Evolutionary conservation across 2,329 filamentous ascomycete genomes (phyloP).

Genomic region (Septoria linicola): DNA sequence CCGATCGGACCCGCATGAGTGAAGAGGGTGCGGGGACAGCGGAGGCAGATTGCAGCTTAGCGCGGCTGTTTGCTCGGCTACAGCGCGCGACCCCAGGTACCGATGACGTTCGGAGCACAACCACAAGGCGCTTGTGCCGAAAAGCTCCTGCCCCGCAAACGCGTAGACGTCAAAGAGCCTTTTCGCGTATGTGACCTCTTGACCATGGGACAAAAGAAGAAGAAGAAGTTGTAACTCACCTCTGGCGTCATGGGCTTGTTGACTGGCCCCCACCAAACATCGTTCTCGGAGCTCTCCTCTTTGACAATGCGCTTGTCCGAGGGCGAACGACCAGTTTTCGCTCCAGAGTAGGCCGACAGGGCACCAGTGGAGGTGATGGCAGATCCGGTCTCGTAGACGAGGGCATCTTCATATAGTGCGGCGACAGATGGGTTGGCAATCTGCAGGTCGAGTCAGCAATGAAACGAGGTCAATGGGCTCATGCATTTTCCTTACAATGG

Average conservation of each 20-base stretch:
- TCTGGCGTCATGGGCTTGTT: conserved; percentile 99
- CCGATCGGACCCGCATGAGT: conserved; percentile 5
- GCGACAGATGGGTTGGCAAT: conserved; percentile 91
- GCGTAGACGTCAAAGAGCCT: conserved; percentile 4
- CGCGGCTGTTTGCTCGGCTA: conserved; percentile 17
- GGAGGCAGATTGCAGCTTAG: conserved; percentile 20
- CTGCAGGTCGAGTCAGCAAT: conserved; percentile 40
- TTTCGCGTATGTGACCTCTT: too few species aligned
- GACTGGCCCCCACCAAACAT: conserved; percentile 98
- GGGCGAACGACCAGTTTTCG: conserved; percentile 95
- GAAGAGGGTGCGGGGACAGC: background rate
- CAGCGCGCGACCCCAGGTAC: background rate
- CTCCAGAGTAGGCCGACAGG: conserved; percentile 93
- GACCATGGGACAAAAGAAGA: background rate
- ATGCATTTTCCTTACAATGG: conserved; percentile 68
- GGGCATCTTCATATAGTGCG: conserved; percentile 96
- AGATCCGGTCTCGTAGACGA: conserved; percentile 95
- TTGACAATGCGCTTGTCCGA: conserved; percentile 97
- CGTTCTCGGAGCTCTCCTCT: conserved; percentile 81
- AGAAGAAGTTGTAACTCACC: conserved; percentile 59
- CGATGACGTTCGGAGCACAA: conserved; percentile 11
- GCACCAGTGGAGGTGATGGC: conserved; percentile 96
- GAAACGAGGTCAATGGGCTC: background rate
- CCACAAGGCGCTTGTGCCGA: background rate
- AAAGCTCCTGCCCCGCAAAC: background rate